Base-by-base conservation (phyloP, 202 grass and related monocot species). In the Setaria italica region DNA sequence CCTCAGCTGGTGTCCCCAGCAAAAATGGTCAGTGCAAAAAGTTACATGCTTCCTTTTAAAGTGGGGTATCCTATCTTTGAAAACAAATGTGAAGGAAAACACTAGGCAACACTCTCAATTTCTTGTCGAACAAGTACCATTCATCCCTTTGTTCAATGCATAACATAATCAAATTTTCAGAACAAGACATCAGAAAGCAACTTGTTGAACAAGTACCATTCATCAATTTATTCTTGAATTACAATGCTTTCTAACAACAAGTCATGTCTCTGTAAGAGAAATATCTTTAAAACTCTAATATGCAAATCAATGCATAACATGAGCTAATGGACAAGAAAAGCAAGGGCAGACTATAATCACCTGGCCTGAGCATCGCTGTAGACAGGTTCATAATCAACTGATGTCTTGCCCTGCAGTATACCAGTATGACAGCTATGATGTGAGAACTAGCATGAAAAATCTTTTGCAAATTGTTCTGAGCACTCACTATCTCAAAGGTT, bases 311-410 rank as follows among this genome's bases (percentile, higher is more conserved):
- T 33, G 34, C 39, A 82, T 66, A 46, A 11, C 41, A 75, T 53
- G 30, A 50, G 67, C 55, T n/a, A 47, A 57, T 81, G 41, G 39
- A 72, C 4, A 47, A 70, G 32, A 69, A 70, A 41, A 87, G 30
- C 48, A 92, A 39, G 75, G 39, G 32, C 15, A 55, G 64, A 9
- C 21, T 88, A 57, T 84, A 86, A 72, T 90, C 59, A 99, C 97
- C 91, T 96, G 70, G 97, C 92, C 88, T 85, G 77, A 49, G 84
- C 85, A 89, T 96, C 97, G 87, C 93, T 99, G 63, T 94, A 94
- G 46, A 94, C 88, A 80, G 91, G 91, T 77, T 96, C 88, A 35
- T 86, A 99, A 60, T 80, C 68, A 58, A 96, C 80, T 21, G 88
- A 91, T 48, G 93, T 92, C 73, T 92, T 99, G 34, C 81, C 91